Evolutionary conservation across 2,329 filamentous ascomycete species (phyloP), one percentile per base, ranked within the genome.

Genomic region (Epichloe gansuensis): DNA sequence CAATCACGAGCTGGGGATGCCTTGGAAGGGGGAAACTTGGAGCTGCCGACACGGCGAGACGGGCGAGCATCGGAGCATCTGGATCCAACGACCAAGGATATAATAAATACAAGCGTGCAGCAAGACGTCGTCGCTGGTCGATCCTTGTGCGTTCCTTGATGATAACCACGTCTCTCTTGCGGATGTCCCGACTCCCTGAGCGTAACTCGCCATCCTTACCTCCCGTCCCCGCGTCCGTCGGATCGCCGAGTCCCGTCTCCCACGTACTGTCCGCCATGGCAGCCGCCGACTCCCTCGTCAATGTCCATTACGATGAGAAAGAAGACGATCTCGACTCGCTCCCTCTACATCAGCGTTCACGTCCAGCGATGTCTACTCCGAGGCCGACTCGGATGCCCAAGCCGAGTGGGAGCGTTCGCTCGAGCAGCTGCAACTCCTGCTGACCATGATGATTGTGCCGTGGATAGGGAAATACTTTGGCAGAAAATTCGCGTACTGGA

Each of bases 381-480:
- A 85, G 48, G 75, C 76, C 55, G 75, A 85, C 55, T 89, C 86
- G 41, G 91, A 97, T 65, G 93, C 93, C 9, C 91, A 98, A 69
- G 80, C 81, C 56, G 91, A 98, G 71, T 98, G 93, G 93, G 86
- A 91, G 62, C 88, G 91, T 63, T 95, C 88, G 62, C 73, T 98
- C 57, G 88, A 96, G 69, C 93, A 98, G 72, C 72, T 98, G 55
- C 90, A 98, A 72, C 76, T 97, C 58, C 76, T 98, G 59, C 71
- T 97, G 65, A 95, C 88, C 21, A 95, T 98, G 89, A 86, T 97
- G 48, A 70, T 97, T 60, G 85, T 98, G 49, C 93, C 93, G 3
- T 96, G 95, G 68, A 75, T 89, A 60, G 93, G 93, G 54, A 98
- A 97, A 71, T 97, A 90, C 71, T 82, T 96, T 68, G 93, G 93